These are phyloP conservation scores for Hyaloscypha finlandica DNA, from an alignment of 495 filamentous ascomycete genomes.

Conservation along the genomic window DNA sequence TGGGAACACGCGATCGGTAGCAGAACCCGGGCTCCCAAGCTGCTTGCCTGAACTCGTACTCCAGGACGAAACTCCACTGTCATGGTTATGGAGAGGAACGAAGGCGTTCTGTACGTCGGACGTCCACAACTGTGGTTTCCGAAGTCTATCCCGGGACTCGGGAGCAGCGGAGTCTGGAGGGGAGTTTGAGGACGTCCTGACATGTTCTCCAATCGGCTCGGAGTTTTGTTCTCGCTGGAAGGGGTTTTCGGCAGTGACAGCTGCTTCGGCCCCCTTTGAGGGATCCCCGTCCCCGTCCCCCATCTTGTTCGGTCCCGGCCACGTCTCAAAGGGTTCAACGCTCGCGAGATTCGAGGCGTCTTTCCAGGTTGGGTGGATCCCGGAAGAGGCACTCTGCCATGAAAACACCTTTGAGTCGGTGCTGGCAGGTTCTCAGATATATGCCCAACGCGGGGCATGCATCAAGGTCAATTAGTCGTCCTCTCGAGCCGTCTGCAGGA, in stretches of 20 bases:
- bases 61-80: slow-evolving; percentile 6
- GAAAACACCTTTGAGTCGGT: background rate
- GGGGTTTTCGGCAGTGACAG: slow-evolving; percentile 12
- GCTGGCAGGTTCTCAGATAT: background rate
- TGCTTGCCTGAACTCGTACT: slow-evolving; percentile 24
- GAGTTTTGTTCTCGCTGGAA: background rate
- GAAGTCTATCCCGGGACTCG: background rate
- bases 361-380: background rate
- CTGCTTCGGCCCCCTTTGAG: slow-evolving; percentile 1
- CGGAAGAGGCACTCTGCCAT: background rate
- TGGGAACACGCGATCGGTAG: slow-evolving; percentile 72
- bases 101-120: background rate
- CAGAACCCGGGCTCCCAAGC: slow-evolving; percentile 18
- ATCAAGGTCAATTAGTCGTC: background rate
- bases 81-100: background rate
- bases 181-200: background rate
- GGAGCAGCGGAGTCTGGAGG: background rate
- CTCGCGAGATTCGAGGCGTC: background rate
- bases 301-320: background rate
- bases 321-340: background rate
- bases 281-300: background rate
- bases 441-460: background rate
- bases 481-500: background rate
- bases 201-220: background rate
- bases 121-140: slow-evolving; percentile 6